phyloP scores from a whole-genome alignment of 2,329 filamentous ascomycete species.

The Claviceps purpurea region DNA sequence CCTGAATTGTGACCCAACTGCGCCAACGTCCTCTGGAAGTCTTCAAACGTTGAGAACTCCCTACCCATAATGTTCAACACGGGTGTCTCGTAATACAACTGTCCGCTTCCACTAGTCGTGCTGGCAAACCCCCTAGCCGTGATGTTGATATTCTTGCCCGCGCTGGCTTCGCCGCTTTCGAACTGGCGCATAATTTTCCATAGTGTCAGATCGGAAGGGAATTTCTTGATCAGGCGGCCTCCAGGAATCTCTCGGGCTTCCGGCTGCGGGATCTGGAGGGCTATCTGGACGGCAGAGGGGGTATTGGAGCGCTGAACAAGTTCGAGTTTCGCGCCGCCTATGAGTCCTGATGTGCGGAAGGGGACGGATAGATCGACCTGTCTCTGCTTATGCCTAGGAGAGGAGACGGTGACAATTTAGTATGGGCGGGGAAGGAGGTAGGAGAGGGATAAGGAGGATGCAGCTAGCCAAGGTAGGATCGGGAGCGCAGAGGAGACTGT shows the following conservation, averaged over 20 bases:
- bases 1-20: slow-evolving; percentile 82
- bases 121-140: slow-evolving; percentile 69
- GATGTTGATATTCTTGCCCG: slow-evolving; percentile 56
- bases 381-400: slow-evolving; percentile 65
- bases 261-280: slow-evolving; percentile 67
- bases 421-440: not conserved
- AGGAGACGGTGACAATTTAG: not conserved
- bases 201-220: slow-evolving; percentile 74
- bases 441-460: not conserved
- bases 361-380: slow-evolving; percentile 72
- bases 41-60: slow-evolving; percentile 61
- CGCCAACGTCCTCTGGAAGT: slow-evolving; percentile 78
- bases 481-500: not conserved
- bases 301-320: slow-evolving; percentile 79
- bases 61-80: slow-evolving; percentile 73
- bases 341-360: slow-evolving; percentile 70
- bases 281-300: slow-evolving; percentile 73
- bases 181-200: slow-evolving; percentile 88
- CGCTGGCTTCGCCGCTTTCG: slow-evolving; percentile 58
- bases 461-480: too few relatives aligned
- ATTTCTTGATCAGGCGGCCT: slow-evolving; percentile 66
- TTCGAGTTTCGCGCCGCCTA: slow-evolving; percentile 79
- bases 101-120: slow-evolving; percentile 48
- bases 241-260: slow-evolving; percentile 50
- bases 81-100: slow-evolving; percentile 79